Conservation (phyloP, 75 land plant genomes). For the Picea sitchensis region DNA sequence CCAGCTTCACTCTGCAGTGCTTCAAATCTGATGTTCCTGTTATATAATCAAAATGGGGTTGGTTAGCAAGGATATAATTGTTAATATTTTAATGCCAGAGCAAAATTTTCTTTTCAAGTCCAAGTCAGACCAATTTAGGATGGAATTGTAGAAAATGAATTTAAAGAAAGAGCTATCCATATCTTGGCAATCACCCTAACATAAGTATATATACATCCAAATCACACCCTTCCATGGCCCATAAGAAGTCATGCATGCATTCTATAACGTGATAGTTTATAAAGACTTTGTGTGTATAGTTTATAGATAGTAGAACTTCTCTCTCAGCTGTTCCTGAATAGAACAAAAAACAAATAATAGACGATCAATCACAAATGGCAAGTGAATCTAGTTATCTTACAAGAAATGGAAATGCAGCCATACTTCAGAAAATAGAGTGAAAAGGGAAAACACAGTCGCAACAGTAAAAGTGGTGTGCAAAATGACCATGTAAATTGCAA, state of each 20-base stretch:
- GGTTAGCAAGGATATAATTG: not conserved
- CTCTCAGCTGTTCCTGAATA: not conserved
- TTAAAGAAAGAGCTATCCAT: not conserved
- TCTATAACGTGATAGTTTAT: not conserved
- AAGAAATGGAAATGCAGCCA: not conserved
- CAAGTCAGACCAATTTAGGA: not conserved
- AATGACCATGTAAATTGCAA: not conserved
- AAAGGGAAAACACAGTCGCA: not conserved
- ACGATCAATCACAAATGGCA: not conserved
- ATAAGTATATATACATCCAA: not conserved
- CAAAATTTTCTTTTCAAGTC: not conserved
- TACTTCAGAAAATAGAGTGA: not conserved
- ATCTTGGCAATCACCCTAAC: not conserved
- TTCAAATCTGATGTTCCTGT: constrained; percentile 72
- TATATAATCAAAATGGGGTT: not conserved
- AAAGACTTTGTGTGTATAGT: not conserved
- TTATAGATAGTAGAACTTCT: not conserved
- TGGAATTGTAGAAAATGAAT: not conserved
- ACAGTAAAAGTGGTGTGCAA: not conserved
- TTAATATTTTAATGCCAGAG: not conserved
- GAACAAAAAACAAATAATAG: not conserved
- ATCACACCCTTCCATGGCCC: not conserved
- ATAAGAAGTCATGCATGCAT: not conserved
- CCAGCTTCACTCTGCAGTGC: constrained; percentile 90
- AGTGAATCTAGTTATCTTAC: not conserved